Base-by-base conservation (phyloP, 1,139 yeast genomes). In the Pneumocystis sp. region DNA sequence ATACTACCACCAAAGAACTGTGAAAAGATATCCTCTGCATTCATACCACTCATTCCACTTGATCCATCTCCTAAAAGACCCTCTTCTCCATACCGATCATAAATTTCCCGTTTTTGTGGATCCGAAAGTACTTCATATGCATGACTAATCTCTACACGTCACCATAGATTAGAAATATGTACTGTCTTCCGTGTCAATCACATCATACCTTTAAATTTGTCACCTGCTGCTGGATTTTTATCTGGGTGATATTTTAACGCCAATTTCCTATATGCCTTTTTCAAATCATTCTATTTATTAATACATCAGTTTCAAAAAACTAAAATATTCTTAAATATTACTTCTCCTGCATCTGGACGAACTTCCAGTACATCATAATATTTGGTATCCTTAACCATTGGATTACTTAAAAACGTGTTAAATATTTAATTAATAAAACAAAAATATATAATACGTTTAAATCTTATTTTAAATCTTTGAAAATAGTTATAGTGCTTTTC, bases 231-330 rank as follows among this genome's bases (percentile, higher is more conserved):
- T 74, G 88, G 96, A 74, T 86, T 86, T 82, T 93, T 93, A 79
- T 93, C 98, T 68, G 98, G 98, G 76, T 93, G 98, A 78, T 84
- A 68, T 74, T 88, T 91, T 74, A 93, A 82, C 31, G 98, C 98
- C 15, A 66, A 65, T 31, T 68, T 70, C 64, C 72, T 86, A 80
- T 93, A 93, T 29, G 97, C 97, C 77, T 93, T 93, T 78, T 91
- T 93, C 76, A 93, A 85, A 77, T 91, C 96, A 62, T 83, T 77
- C 65, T 88, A 96, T 59, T 97, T 97, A 65, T 81, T 81, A 31
- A 64, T 89, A 85, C 40, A 87, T 74, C 63, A 91, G 96, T 65
- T 96, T 44, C 71, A 91, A 81, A 44, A 83, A 76, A 73, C 91
- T 97, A 78, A 93, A 93, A 10, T 19, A 4, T 15, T 3, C 21